phyloP scores from a whole-genome alignment of 257 asterid species.

The Rehmannia glutinosa region DNA sequence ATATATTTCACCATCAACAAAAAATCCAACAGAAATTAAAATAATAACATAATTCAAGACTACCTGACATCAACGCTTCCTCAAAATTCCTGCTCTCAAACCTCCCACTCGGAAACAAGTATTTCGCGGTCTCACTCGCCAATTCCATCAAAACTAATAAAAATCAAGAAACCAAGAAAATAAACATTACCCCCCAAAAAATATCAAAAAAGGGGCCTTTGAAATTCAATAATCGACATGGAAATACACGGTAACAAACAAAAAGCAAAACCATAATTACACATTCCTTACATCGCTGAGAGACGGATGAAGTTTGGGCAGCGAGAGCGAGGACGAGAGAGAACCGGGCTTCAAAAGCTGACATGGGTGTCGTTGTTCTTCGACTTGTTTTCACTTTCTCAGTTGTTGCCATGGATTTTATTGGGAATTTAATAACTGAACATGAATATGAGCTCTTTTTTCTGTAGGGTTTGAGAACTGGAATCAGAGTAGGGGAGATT shows the following conservation, averaged over 20 bases:
- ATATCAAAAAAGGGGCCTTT: neutral
- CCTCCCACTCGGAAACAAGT: conserved; percentile 52
- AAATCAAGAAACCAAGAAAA: neutral
- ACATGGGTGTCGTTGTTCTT: conserved; percentile 19
- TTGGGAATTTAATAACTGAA: conserved; percentile 5
- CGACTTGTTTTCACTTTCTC: neutral
- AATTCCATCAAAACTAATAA: conserved; percentile 56
- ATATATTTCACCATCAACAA: neutral
- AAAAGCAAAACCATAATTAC: neutral
- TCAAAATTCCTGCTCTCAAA: conserved; percentile 61
- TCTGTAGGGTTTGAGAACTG: conserved; percentile 5
- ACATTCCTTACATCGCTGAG: conserved; percentile 56
- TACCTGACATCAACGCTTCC: conserved; percentile 90
- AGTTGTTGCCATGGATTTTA: conserved; percentile 30
- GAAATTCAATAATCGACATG: neutral
- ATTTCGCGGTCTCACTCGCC: conserved; percentile 61
- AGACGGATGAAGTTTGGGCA: conserved; percentile 53
- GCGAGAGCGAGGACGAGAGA: conserved; percentile 82
- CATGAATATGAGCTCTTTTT: neutral
- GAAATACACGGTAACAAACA: neutral
- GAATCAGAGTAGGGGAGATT: conserved; percentile 8
- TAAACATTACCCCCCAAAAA: neutral
- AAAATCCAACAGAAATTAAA: neutral
- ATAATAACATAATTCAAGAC: neutral
- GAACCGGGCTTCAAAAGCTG: conserved; percentile 52